These are phyloP conservation scores for Beauveria australis DNA, from an alignment of 2,329 filamentous ascomycete genomes.

Conservation along the genomic window DNA sequence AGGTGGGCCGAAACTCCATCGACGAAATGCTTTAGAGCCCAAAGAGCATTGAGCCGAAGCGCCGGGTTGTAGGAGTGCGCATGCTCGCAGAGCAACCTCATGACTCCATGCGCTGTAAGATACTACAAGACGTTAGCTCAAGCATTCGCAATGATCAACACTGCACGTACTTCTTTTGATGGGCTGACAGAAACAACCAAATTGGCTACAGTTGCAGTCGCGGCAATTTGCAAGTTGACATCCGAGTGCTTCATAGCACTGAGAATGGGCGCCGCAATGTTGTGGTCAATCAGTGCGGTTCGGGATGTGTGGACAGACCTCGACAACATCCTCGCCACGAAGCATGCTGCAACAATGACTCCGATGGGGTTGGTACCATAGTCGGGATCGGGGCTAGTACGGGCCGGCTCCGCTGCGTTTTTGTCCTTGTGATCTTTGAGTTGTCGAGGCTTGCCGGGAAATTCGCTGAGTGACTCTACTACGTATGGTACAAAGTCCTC, in stretches of 20 bases:
- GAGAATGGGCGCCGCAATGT: constrained; percentile 70
- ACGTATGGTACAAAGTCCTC: constrained; percentile 75
- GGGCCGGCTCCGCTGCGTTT: constrained; percentile 23
- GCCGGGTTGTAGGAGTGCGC: constrained; percentile 74
- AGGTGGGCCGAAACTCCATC: constrained; percentile 60
- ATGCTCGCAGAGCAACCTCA: constrained; percentile 73
- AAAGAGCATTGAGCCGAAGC: constrained; percentile 76
- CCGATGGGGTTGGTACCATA: constrained; percentile 67
- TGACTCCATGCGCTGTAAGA: constrained; percentile 64
- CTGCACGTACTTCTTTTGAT: constrained; percentile 66
- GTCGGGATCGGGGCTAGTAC: constrained; percentile 28
- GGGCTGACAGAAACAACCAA: constrained; percentile 83
- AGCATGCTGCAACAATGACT: constrained; percentile 79
- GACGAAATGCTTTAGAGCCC: constrained; percentile 89
- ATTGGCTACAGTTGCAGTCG: constrained; percentile 78
- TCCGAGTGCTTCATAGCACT: constrained; percentile 66
- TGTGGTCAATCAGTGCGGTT: constrained; percentile 80
- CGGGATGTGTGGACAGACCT: constrained; percentile 77
- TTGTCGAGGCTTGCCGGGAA: constrained; percentile 41
- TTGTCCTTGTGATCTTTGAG: constrained; percentile 35
- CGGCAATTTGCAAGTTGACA: constrained; percentile 74
- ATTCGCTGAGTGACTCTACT: constrained; percentile 64
- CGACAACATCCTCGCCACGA: constrained; percentile 70
- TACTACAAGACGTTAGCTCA: constrained; percentile 38
- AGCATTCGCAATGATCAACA: not conserved